Percentiles rank a stretch among this genome's conserved stretches.
phyloP scores from a whole-genome alignment of 2,329 filamentous ascomycete genomes.

The Talaromyces sp. region DNA sequence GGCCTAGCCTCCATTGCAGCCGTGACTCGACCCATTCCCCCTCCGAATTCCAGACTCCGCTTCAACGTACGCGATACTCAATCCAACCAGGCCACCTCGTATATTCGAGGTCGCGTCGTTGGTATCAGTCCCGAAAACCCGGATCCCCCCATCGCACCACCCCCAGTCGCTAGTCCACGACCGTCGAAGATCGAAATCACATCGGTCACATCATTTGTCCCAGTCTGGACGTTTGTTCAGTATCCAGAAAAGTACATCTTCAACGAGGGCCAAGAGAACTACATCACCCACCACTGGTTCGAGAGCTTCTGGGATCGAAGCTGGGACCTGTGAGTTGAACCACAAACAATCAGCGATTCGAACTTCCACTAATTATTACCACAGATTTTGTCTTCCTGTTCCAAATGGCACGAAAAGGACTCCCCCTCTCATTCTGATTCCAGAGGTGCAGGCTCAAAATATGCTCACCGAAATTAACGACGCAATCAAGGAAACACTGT shows the following conservation, averaged over 20 bases:
- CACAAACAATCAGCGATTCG: slow-evolving; percentile 16
- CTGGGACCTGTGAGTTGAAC: not conserved
- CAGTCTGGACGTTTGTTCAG: not conserved
- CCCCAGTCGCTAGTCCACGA: not conserved
- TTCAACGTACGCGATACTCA: not conserved
- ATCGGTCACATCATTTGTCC: not conserved
- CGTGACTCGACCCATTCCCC: no score
- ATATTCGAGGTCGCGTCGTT: not conserved
- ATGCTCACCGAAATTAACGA: not conserved
- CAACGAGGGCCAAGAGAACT: slow-evolving; percentile 27
- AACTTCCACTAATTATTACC: slow-evolving; percentile 44
- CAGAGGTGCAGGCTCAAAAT: not conserved
- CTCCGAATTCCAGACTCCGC: no score
- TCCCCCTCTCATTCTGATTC: not conserved
- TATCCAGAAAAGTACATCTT: not conserved
- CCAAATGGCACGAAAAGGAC: not conserved
- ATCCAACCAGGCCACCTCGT: not conserved
- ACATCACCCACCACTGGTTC: not conserved
- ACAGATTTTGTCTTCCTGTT: not conserved
- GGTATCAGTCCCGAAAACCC: not conserved
- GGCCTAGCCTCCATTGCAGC: no score
- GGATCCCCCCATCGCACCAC: not conserved
- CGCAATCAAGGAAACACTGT: not conserved
- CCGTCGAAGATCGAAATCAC: not conserved
- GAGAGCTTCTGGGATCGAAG: not conserved